Evolutionary conservation across 768 basidiomycete genomes (phyloP).

Genomic region (Boletus rubropictus): DNA sequence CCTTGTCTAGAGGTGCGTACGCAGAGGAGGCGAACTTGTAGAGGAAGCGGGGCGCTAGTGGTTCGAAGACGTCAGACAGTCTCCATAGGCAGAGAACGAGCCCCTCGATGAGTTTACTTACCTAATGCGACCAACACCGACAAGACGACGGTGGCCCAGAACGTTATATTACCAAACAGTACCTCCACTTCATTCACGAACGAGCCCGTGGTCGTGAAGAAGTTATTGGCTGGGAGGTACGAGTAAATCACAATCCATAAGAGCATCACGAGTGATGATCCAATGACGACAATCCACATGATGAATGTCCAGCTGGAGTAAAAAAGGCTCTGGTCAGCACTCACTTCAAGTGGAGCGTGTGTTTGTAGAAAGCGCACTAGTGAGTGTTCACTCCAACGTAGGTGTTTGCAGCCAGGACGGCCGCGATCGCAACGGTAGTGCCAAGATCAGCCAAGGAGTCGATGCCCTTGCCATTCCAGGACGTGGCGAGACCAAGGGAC

Average conservation of each 20-base stretch:
- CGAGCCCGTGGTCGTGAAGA: slow-evolving; percentile 65
- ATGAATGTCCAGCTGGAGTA: slow-evolving; percentile 72
- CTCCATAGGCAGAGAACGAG: slow-evolving; percentile 5
- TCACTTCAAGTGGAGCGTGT: not conserved
- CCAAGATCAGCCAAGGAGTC: slow-evolving; percentile 84
- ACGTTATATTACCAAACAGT: slow-evolving; percentile 72
- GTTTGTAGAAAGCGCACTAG: slow-evolving; percentile 57
- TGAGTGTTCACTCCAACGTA: slow-evolving; percentile 87
- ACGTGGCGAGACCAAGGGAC: slow-evolving; percentile 55
- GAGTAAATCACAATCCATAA: slow-evolving; percentile 90
- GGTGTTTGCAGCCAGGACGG: slow-evolving; percentile 82
- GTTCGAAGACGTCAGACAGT: slow-evolving; percentile 1
- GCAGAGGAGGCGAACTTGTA: slow-evolving; percentile 64
- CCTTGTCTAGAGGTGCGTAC: slow-evolving; percentile 79
- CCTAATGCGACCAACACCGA: slow-evolving; percentile 68
- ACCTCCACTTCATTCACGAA: slow-evolving; percentile 70
- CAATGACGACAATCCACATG: slow-evolving; percentile 76
- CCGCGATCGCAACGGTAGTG: slow-evolving; percentile 83
- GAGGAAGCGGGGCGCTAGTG: slow-evolving; percentile 72
- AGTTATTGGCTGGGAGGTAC: slow-evolving; percentile 64
- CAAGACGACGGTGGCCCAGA: slow-evolving; percentile 78
- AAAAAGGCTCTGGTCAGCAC: slow-evolving; percentile 6
- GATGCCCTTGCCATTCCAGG: slow-evolving; percentile 76
- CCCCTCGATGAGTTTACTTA: slow-evolving; percentile 28
- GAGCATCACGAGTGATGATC: slow-evolving; percentile 76